Conservation (phyloP, 768 basidiomycete species). For the Kockovaella imperatae region DNA sequence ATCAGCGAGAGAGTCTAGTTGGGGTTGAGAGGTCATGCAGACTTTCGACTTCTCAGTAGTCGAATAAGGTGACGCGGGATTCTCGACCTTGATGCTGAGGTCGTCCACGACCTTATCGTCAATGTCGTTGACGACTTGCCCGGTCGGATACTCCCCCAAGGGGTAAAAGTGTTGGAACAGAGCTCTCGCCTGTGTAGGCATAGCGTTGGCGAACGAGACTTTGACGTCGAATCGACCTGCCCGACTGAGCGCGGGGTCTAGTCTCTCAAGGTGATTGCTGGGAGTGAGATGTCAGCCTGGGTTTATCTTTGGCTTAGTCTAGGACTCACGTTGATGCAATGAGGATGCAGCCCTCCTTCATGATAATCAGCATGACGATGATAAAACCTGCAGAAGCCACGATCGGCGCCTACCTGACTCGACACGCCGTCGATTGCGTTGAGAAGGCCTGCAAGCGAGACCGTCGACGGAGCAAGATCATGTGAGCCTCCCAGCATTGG, state of each 20-base stretch:
- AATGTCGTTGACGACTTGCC: too few relatives aligned
- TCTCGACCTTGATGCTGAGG: too few relatives aligned
- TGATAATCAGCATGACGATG: too few relatives aligned
- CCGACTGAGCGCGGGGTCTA: conserved; percentile 84
- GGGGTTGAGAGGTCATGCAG: background rate
- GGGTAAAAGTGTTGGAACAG: conserved; percentile 42
- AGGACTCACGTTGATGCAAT: conserved; percentile 63
- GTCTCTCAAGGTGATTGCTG: conserved; percentile 80
- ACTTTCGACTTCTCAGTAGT: background rate
- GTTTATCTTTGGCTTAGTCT: conserved; percentile 1
- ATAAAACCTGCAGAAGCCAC: conserved; percentile 56
- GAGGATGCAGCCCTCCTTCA: conserved; percentile 75
- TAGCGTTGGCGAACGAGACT: conserved; percentile 74
- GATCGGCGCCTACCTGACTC: conserved; percentile 16
- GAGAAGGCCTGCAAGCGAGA: conserved; percentile 39
- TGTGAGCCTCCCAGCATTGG: conserved; percentile 1
- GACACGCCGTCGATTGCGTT: conserved; percentile 32
- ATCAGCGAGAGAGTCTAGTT: conserved; percentile 11
- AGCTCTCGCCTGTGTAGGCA: conserved; percentile 52
- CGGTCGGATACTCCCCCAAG: too few relatives aligned
- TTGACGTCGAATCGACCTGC: conserved; percentile 81
- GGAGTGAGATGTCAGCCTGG: background rate
- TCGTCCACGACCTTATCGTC: too few relatives aligned
- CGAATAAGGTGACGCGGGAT: too few relatives aligned
- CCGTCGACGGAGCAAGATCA: conserved; percentile 15